Percentiles rank a stretch among this genome's conserved stretches.
phyloP scores from a whole-genome alignment of 805 yeast species.

The Candida peoriensis region DNA sequence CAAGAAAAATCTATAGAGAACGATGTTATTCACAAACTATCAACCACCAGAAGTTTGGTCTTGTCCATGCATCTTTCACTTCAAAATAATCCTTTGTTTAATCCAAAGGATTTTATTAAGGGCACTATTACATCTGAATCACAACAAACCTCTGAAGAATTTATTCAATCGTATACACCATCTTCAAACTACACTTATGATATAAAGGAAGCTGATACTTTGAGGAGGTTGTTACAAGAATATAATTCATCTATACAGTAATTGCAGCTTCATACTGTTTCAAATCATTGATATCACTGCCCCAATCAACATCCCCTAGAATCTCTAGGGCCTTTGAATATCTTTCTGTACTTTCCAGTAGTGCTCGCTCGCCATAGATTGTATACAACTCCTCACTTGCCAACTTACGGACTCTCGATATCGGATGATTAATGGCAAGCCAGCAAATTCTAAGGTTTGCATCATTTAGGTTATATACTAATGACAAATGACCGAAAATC shows the following conservation, averaged over 20 bases:
- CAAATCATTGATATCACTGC: neutral
- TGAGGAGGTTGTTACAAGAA: neutral
- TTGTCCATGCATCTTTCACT: no score
- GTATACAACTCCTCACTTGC: conserved; percentile 41
- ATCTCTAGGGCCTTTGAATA: conserved; percentile 11
- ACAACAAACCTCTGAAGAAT: neutral
- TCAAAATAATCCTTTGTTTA: no score
- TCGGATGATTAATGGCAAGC: conserved; percentile 29
- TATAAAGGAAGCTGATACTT: conserved; percentile 1
- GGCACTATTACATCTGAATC: neutral
- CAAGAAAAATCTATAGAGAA: no score
- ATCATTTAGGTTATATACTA: conserved; percentile 12
- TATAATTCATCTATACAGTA: neutral
- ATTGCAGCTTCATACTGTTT: neutral
- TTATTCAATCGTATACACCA: neutral
- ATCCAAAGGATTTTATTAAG: neutral
- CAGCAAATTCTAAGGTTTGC: conserved; percentile 20
- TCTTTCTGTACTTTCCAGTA: conserved; percentile 29
- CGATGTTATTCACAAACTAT: no score
- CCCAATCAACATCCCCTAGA: conserved; percentile 17
- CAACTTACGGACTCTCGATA: conserved; percentile 28
- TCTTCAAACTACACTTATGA: conserved; percentile 1
- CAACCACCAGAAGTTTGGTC: conserved; percentile 1
- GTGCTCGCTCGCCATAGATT: conserved; percentile 27
- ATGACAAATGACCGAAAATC: conserved; percentile 37